phyloP scores from a whole-genome alignment of 2,329 filamentous ascomycete genomes.

The Orbilia javanica region DNA sequence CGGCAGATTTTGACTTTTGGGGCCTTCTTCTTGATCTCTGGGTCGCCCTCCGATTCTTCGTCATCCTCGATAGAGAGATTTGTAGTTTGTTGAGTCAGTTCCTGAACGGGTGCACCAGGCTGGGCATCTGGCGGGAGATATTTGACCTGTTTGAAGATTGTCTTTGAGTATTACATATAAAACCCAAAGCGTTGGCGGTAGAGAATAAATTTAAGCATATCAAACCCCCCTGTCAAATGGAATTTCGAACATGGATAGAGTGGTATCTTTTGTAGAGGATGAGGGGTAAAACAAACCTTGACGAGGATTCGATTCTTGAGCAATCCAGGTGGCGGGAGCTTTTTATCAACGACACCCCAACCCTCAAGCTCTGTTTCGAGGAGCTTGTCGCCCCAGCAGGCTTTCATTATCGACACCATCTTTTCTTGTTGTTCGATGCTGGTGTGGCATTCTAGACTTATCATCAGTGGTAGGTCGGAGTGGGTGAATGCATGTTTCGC shows the following conservation, averaged over 20 bases:
- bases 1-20: conserved; percentile 61
- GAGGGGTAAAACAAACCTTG: conserved; percentile 71
- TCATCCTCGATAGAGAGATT: conserved; percentile 36
- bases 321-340: conserved; percentile 77
- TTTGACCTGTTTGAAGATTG: conserved; percentile 61
- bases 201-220: conserved; percentile 49
- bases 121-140: conserved; percentile 60
- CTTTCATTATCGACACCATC: conserved; percentile 94
- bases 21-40: conserved; percentile 48
- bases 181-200: conserved; percentile 26
- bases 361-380: conserved; percentile 74
- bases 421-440: conserved; percentile 83
- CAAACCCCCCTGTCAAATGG: background rate
- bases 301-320: conserved; percentile 84
- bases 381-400: conserved; percentile 83
- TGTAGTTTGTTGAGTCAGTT: conserved; percentile 31
- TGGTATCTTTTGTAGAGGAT: background rate
- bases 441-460: conserved; percentile 92
- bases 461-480: conserved; percentile 80
- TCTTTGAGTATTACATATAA: conserved; percentile 44
- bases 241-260: background rate
- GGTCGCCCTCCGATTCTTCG: conserved; percentile 28
- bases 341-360: conserved; percentile 63
- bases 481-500: conserved; percentile 78
- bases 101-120: conserved; percentile 39